Evolutionary conservation across 495 filamentous ascomycete species (phyloP).

Genomic region (Tuber indicum): DNA sequence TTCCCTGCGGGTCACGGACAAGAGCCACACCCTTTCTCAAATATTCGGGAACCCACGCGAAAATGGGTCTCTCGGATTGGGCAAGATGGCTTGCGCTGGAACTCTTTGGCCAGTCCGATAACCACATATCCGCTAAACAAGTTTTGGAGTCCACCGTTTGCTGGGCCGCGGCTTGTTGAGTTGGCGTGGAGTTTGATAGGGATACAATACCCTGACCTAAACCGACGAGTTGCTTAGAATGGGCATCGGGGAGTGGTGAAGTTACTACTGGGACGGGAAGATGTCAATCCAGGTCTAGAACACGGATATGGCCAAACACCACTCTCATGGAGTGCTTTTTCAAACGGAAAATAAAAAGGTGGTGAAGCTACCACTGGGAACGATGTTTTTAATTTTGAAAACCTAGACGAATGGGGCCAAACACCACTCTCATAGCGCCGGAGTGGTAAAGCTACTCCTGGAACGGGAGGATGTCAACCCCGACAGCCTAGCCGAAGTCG

Average conservation of each 20-base stretch:
- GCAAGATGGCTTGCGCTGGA: background rate
- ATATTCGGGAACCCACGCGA: background rate
- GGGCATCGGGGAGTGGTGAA: background rate
- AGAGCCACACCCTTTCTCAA: slow-evolving; percentile 5
- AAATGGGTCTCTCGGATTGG: background rate
- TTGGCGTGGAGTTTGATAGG: background rate
- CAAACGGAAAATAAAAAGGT: background rate
- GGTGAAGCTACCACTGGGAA: background rate
- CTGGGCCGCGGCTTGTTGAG: background rate
- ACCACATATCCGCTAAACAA: slow-evolving; percentile 1
- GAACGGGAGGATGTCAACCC: slow-evolving; percentile 6
- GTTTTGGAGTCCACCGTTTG: background rate
- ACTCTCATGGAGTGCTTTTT: background rate
- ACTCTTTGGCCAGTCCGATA: background rate
- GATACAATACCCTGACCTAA: background rate
- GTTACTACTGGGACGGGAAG: slow-evolving; percentile 6
- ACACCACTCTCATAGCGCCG: slow-evolving; percentile 1
- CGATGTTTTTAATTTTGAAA: background rate
- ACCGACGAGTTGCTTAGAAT: background rate
- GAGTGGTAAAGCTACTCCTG: slow-evolving; percentile 6
- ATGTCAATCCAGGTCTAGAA: background rate
- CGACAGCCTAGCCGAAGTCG: slow-evolving; percentile 1
- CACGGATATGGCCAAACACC: background rate
- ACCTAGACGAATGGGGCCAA: background rate
- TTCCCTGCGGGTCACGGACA: background rate